A percentile compares a stretch with the other conserved stretches of the same genome.
phyloP scores from a whole-genome alignment of 148 eudicot genomes.

The Cornus kousa region DNA sequence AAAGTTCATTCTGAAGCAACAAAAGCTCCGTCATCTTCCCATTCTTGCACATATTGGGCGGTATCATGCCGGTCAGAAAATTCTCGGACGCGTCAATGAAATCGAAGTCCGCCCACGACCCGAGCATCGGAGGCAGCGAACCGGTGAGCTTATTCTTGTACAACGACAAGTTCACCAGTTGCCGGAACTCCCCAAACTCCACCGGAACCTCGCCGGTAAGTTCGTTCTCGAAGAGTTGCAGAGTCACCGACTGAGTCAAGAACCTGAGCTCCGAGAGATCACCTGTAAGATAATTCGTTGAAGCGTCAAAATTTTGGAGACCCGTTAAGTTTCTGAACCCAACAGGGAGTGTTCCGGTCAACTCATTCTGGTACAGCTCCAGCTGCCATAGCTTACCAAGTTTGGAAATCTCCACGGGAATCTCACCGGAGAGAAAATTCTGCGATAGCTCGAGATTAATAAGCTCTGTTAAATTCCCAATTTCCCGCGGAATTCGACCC shows the following conservation, averaged over 20 bases:
- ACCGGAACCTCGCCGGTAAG: constrained; percentile 69
- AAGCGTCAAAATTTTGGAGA: constrained; percentile 63
- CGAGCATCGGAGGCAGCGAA: constrained; percentile 62
- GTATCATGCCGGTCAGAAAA: constrained; percentile 65
- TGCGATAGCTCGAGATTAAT: constrained; percentile 46
- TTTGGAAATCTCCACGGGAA: constrained; percentile 62
- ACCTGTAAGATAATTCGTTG: constrained; percentile 51
- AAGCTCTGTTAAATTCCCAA: constrained; percentile 59
- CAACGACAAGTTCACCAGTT: constrained; percentile 56
- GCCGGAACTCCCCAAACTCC: constrained; percentile 75
- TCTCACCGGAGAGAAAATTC: constrained; percentile 52
- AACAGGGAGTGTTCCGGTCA: constrained; percentile 60
- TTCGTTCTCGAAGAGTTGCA: constrained; percentile 57
- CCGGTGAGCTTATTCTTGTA: constrained; percentile 70
- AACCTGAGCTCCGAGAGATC: constrained; percentile 57
- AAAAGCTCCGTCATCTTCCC: constrained; percentile 63
- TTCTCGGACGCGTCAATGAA: constrained; percentile 85
- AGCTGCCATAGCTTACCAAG: constrained; percentile 62
- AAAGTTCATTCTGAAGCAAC: constrained; percentile 62
- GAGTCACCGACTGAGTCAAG: constrained; percentile 36
- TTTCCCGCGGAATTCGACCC: constrained; percentile 56
- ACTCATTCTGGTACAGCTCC: constrained; percentile 51
- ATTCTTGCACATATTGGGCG: constrained; percentile 79
- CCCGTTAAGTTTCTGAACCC: constrained; percentile 62
- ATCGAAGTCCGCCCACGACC: constrained; percentile 71